Percentiles rank a stretch among this genome's conserved stretches.
Conservation (phyloP, 257 asterid species). For the Solanum virginianum region DNA sequence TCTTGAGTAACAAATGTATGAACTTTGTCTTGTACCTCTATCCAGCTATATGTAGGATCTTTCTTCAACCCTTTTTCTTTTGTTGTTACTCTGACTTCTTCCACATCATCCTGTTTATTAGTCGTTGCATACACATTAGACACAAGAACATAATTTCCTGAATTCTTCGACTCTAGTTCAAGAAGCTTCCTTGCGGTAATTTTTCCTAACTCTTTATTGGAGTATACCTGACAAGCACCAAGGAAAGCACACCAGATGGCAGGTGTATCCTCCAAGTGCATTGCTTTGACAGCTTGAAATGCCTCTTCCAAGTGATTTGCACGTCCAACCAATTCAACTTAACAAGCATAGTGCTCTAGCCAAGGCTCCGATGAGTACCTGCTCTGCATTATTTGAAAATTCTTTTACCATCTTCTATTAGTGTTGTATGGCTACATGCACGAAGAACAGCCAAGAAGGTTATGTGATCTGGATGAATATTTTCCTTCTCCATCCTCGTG, state of each 20-base stretch:
- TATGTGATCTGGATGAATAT: slow-evolving; percentile 47
- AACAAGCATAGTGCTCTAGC: slow-evolving; percentile 76
- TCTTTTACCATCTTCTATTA: slow-evolving; percentile 56
- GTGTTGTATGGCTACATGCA: slow-evolving; percentile 80
- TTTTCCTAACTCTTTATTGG: slow-evolving; percentile 54
- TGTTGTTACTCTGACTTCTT: slow-evolving; percentile 50
- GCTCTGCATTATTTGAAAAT: slow-evolving; percentile 37
- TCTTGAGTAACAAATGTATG: slow-evolving; percentile 57
- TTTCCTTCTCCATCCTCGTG: slow-evolving; percentile 34
- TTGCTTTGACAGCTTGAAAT: slow-evolving; percentile 28
- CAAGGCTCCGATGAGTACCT: slow-evolving; percentile 57
- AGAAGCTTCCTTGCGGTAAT: slow-evolving; percentile 66
- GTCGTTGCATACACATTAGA: slow-evolving; percentile 60
- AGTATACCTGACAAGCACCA: slow-evolving; percentile 56
- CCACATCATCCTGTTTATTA: slow-evolving; percentile 72
- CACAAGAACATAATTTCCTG: slow-evolving; percentile 67
- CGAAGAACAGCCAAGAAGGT: slow-evolving; percentile 51
- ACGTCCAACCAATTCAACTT: slow-evolving; percentile 83
- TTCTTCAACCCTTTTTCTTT: too few relatives aligned
- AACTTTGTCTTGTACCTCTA: slow-evolving; percentile 41
- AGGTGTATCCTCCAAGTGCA: slow-evolving; percentile 45
- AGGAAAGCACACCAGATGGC: slow-evolving; percentile 73
- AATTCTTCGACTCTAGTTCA: slow-evolving; percentile 55
- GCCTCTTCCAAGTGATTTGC: slow-evolving; percentile 72
- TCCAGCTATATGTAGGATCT: too few relatives aligned